Percentiles rank a stretch among this genome's conserved stretches.
phyloP scores from a whole-genome alignment of 2,329 filamentous ascomycete genomes.

The Colletotrichum caudatum region DNA sequence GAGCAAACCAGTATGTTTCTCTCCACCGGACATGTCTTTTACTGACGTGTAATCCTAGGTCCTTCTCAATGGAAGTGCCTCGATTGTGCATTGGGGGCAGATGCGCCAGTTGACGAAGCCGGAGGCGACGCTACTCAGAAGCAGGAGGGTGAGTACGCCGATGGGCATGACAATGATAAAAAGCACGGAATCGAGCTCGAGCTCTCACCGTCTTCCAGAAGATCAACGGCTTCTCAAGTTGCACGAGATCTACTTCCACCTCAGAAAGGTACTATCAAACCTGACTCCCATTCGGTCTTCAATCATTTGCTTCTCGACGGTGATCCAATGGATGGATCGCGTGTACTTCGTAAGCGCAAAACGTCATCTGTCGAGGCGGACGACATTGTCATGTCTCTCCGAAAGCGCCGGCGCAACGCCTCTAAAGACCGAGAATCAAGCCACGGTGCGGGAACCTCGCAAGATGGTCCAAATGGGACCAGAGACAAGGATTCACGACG shows the following conservation, averaged over 20 bases:
- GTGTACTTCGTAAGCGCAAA: constrained; percentile 86
- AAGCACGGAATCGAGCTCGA: constrained; percentile 12
- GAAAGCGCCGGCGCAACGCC: constrained; percentile 66
- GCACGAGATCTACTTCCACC: constrained; percentile 79
- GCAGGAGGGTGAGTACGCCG: background rate
- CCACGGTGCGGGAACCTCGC: constrained; percentile 51
- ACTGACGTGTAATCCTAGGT: constrained; percentile 47
- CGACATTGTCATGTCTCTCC: constrained; percentile 63
- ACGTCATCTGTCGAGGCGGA: constrained; percentile 77
- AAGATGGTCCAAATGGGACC: constrained; percentile 47
- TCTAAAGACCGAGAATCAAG: constrained; percentile 56
- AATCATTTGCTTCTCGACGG: constrained; percentile 78
- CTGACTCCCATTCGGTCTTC: constrained; percentile 82
- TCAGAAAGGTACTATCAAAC: constrained; percentile 71
- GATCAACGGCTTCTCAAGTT: constrained; percentile 73
- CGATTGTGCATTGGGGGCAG: constrained; percentile 53
- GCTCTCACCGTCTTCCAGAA: constrained; percentile 57
- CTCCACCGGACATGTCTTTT: background rate
- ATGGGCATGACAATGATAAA: constrained; percentile 1
- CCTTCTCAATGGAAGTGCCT: constrained; percentile 64
- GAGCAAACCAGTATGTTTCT: constrained; percentile 63
- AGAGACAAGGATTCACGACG: constrained; percentile 60
- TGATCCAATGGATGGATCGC: constrained; percentile 80
- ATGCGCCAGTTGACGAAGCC: background rate
- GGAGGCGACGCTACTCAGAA: background rate